These are phyloP conservation scores for Cordyceps farinosa DNA, from an alignment of 2,329 filamentous ascomycete genomes.

Conservation along the genomic window DNA sequence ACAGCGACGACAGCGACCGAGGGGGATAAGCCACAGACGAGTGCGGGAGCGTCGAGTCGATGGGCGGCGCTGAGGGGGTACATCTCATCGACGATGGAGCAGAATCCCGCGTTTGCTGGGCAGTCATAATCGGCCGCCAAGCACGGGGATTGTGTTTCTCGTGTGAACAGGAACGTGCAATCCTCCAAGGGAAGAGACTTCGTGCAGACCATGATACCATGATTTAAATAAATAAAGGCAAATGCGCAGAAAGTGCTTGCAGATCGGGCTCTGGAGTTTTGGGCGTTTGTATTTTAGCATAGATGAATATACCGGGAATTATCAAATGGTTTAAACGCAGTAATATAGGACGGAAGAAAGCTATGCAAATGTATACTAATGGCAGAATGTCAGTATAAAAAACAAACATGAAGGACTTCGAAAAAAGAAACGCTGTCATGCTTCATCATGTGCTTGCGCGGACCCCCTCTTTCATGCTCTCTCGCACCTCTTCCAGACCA, in stretches of 20 bases:
- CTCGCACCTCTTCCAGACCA: too few species aligned
- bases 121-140: neutral
- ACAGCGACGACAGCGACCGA: constrained; percentile 6
- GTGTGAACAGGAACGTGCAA: neutral
- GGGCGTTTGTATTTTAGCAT: neutral
- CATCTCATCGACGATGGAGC: constrained; percentile 84
- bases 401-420: neutral
- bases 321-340: neutral
- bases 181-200: neutral
- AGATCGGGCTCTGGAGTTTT: neutral
- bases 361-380: constrained; percentile 14
- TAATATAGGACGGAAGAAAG: neutral
- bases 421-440: constrained; percentile 10
- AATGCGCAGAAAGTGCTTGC: neutral
- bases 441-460: neutral
- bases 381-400: constrained; percentile 2
- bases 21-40: constrained; percentile 13
- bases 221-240: neutral
- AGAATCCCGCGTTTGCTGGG: constrained; percentile 69
- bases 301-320: neutral
- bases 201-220: neutral
- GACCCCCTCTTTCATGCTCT: neutral
- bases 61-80: constrained; percentile 82
- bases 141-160: neutral
- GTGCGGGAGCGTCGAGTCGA: constrained; percentile 42